Conservation (phyloP, 2,329 filamentous ascomycete genomes). For the Calycina herbarum region DNA sequence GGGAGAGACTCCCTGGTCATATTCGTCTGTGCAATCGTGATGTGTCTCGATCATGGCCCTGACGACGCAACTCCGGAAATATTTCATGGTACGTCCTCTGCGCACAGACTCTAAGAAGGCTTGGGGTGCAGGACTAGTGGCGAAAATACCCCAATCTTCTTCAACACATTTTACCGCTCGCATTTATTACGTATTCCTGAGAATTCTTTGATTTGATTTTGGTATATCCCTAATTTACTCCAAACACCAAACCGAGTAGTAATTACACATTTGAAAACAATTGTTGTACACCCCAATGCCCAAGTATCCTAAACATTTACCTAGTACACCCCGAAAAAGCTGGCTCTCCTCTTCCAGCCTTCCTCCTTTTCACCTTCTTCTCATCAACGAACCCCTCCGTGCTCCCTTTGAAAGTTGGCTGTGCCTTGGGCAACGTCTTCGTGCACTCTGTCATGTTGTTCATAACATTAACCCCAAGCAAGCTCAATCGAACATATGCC, state of each 20-base stretch:
- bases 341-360: not conserved
- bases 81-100: too few relatives aligned
- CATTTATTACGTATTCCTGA: too few relatives aligned
- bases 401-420: not conserved
- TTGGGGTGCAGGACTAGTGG: too few relatives aligned
- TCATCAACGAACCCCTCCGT: not conserved
- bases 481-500: conserved; percentile 54
- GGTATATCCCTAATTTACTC: not conserved
- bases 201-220: too few relatives aligned
- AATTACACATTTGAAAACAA: not conserved
- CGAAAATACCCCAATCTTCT: too few relatives aligned
- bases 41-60: too few relatives aligned
- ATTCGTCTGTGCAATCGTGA: too few relatives aligned
- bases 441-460: conserved; percentile 57
- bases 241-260: not conserved
- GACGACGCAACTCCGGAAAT: too few relatives aligned
- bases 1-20: too few relatives aligned
- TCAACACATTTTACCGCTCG: too few relatives aligned
- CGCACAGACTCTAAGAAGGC: too few relatives aligned
- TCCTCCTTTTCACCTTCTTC: not conserved
- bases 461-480: conserved; percentile 58
- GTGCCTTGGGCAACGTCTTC: conserved; percentile 47
- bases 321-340: not conserved
- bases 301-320: not conserved
- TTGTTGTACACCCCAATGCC: not conserved